Percentiles rank a stretch among this genome's conserved stretches.
Evolutionary conservation across 768 basidiomycete species (phyloP).

Genomic region (Clathrus columnatus): DNA sequence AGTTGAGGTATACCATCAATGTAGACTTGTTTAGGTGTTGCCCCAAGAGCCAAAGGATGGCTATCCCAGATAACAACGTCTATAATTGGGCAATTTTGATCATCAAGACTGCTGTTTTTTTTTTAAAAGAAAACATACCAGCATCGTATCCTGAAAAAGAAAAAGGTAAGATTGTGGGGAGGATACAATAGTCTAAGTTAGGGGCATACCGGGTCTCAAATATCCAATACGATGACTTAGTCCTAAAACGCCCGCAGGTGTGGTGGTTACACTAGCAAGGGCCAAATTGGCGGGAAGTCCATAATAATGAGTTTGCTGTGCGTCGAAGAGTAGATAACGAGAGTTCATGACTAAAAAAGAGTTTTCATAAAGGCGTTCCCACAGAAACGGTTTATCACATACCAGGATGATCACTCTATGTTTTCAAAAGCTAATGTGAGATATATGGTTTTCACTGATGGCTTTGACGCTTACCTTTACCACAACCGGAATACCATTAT

Average conservation of each 20-base stretch:
- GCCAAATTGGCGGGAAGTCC: slow-evolving; percentile 27
- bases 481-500: slow-evolving; percentile 38
- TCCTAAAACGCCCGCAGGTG: slow-evolving; percentile 30
- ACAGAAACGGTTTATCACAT: not conserved
- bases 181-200: too few relatives aligned
- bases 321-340: slow-evolving; percentile 31
- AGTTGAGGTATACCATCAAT: slow-evolving; percentile 37
- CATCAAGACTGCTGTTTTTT: too few relatives aligned
- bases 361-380: not conserved
- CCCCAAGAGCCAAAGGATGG: slow-evolving; percentile 33
- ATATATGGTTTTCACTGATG: not conserved
- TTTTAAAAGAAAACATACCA: not conserved
- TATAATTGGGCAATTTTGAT: not conserved
- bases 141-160: slow-evolving; percentile 3
- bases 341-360: slow-evolving; percentile 18
- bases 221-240: slow-evolving; percentile 34
- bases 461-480: slow-evolving; percentile 22
- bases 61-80: slow-evolving; percentile 26
- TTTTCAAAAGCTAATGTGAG: not conserved
- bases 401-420: slow-evolving; percentile 33
- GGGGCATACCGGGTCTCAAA: slow-evolving; percentile 18
- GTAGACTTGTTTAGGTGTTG: slow-evolving; percentile 35
- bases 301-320: slow-evolving; percentile 29
- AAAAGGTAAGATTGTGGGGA: too few relatives aligned
- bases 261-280: slow-evolving; percentile 27